Base-by-base conservation (phyloP, 2,329 filamentous ascomycete genomes). In the Colletotrichum orbiculare region DNA sequence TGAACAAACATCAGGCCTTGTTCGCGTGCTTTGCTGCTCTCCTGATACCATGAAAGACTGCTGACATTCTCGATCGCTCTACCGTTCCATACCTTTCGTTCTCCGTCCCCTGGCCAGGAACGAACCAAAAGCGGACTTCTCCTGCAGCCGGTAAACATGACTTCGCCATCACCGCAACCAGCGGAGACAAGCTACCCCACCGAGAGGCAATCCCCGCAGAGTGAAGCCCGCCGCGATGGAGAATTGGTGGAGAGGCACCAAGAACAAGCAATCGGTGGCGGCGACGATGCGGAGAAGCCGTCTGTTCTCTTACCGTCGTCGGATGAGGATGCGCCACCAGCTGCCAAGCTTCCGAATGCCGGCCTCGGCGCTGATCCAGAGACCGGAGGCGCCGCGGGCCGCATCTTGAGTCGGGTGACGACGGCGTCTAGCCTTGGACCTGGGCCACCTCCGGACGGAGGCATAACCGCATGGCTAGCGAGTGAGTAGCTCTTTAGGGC, bases 381-480 rank as follows among this genome's bases (percentile, higher is more conserved):
- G 38, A 34, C 64, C 33, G 39, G 54, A 13, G 70, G 74, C 13
- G 68, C 76, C 0, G 48, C 82, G 2, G 73, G 69, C 55, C 77
- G 79, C 2, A 77, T 80, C 5, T 64, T 83, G 11, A 83, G 80
- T 66, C 73, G 76, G 13, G 76, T 79, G 4, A 80, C 77, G 15
- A 78, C 79, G 2, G 77, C 73, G 42, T 78, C 78, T 1, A 80
- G 75, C 49, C 71, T 74, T 53, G 76, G 81, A 43, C 79, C 79
- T 0, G 79, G 80, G 0, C 83, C 83, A 17, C 83, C 84, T 1
- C 84, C 84, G 0, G 82, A 87, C 35, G 84, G 83, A 3, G 84
- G 84, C 0, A 69, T 73, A 54, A 69, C 73, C 25, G 83, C 84
- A 0, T 87, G 84, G 84, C 67, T 77, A 3, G 76, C 75, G 9